Percentiles rank a stretch among this genome's conserved stretches.
phyloP scores from a whole-genome alignment of 2,329 filamentous ascomycete species.

The Chrysoporthe deuterocubensis region DNA sequence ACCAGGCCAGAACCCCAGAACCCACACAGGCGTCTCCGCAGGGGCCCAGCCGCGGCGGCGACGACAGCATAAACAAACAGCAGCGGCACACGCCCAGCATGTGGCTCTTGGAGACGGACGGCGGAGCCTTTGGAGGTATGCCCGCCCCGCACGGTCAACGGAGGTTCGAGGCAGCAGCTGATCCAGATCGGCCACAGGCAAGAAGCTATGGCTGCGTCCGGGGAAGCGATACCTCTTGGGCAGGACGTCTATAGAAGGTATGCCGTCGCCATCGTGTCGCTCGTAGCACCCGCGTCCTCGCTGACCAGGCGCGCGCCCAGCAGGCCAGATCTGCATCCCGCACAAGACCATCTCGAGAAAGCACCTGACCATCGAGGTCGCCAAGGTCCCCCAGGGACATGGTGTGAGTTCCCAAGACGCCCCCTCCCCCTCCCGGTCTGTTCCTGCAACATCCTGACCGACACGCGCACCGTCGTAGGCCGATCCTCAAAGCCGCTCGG shows the following conservation, averaged over 20 bases:
- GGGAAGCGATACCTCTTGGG: slow-evolving; percentile 87
- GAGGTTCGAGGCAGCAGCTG: not conserved
- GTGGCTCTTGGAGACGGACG: slow-evolving; percentile 68
- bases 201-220: slow-evolving; percentile 81
- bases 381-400: slow-evolving; percentile 65
- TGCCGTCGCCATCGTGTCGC: not conserved
- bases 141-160: not conserved
- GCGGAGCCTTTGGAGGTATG: slow-evolving; percentile 55
- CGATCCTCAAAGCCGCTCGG: slow-evolving; percentile 67
- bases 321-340: slow-evolving; percentile 70
- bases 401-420: slow-evolving; percentile 55
- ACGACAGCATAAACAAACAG: not conserved
- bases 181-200: slow-evolving; percentile 50
- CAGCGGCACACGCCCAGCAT: slow-evolving; percentile 45
- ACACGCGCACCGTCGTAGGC: slow-evolving; percentile 46
- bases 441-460: slow-evolving; percentile 16
- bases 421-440: not conserved
- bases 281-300: slow-evolving; percentile 33
- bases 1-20: too few species aligned
- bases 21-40: too few species aligned
- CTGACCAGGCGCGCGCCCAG: slow-evolving; percentile 44
- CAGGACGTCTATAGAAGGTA: slow-evolving; percentile 71
- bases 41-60: not conserved
- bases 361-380: slow-evolving; percentile 80
- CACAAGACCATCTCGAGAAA: slow-evolving; percentile 87